Evolutionary conservation across 2,329 filamentous ascomycete species (phyloP).

Genomic region (Fusarium goolgardi): DNA sequence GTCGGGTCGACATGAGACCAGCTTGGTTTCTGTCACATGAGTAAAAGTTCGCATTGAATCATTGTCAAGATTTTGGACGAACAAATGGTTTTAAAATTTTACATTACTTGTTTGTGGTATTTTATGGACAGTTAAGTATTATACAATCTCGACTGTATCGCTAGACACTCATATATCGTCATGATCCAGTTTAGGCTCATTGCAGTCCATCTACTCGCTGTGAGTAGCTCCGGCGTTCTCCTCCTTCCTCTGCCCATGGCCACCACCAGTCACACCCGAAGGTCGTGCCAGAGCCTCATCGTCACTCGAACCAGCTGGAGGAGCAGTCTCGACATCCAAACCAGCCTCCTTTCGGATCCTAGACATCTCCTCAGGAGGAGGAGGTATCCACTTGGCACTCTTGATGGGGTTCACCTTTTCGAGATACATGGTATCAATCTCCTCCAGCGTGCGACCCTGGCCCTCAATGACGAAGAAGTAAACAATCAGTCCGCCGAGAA

Average conservation of each 20-base stretch:
- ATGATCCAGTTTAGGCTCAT: background rate
- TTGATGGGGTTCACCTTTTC: conserved; percentile 72
- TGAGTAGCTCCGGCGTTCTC: conserved; percentile 27
- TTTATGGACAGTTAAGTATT: conserved; percentile 1
- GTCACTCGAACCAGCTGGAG: conserved; percentile 15
- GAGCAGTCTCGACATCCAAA: conserved; percentile 50
- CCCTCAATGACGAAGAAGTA: conserved; percentile 84
- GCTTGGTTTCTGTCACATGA: too few species aligned
- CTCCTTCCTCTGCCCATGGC: conserved; percentile 25
- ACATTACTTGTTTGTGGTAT: background rate
- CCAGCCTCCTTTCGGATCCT: conserved; percentile 57
- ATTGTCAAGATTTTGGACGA: background rate
- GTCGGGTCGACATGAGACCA: too few species aligned
- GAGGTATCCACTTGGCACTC: conserved; percentile 65
- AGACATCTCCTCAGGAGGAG: conserved; percentile 58
- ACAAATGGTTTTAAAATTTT: background rate
- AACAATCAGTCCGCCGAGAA: conserved; percentile 72
- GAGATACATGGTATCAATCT: conserved; percentile 84
- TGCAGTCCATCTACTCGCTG: conserved; percentile 12
- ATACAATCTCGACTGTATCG: conserved; percentile 3
- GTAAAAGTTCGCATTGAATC: too few species aligned
- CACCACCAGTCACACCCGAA: conserved; percentile 19
- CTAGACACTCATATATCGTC: background rate
- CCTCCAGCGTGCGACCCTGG: conserved; percentile 78
- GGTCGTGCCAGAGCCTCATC: conserved; percentile 33